Evolutionary conservation across 2,329 filamentous ascomycete species (phyloP).

Genomic region (Verticillium longisporum): DNA sequence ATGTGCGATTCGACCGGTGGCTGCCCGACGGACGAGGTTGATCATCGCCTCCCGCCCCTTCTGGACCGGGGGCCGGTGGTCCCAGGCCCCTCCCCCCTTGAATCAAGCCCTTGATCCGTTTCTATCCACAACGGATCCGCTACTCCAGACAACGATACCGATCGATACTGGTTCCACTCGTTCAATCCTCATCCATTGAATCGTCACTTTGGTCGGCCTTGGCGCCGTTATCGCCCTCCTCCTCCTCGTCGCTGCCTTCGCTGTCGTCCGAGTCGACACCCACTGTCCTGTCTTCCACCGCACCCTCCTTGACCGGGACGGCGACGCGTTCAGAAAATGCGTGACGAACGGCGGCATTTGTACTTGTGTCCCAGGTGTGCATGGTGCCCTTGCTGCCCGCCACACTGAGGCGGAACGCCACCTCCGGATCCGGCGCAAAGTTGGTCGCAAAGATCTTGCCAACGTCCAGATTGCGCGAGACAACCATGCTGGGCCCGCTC

Average conservation of each 20-base stretch:
- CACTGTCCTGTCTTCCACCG: slow-evolving; percentile 70
- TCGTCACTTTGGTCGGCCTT: slow-evolving; percentile 35
- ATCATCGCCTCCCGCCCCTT: neutral
- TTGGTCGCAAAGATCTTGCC: slow-evolving; percentile 88
- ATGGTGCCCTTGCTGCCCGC: slow-evolving; percentile 90
- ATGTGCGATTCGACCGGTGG: neutral
- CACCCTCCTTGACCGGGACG: slow-evolving; percentile 53
- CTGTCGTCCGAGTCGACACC: slow-evolving; percentile 64
- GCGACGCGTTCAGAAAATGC: slow-evolving; percentile 66
- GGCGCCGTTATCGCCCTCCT: slow-evolving; percentile 32
- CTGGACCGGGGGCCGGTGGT: neutral
- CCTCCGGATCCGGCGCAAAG: slow-evolving; percentile 85
- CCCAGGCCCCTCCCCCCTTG: neutral
- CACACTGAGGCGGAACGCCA: slow-evolving; percentile 86
- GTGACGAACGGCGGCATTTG: slow-evolving; percentile 78
- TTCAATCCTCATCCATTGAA: slow-evolving; percentile 53
- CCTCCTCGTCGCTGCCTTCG: slow-evolving; percentile 58
- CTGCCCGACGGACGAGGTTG: neutral
- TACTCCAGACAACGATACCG: neutral
- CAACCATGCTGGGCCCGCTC: slow-evolving; percentile 80
- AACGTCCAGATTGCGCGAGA: slow-evolving; percentile 84
- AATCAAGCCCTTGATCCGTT: neutral
- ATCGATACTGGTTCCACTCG: neutral
- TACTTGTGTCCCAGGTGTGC: slow-evolving; percentile 94
- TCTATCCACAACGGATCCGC: neutral